phyloP scores from a whole-genome alignment of 2,329 filamentous ascomycete genomes.

The Hymenoscyphus infarciens region DNA sequence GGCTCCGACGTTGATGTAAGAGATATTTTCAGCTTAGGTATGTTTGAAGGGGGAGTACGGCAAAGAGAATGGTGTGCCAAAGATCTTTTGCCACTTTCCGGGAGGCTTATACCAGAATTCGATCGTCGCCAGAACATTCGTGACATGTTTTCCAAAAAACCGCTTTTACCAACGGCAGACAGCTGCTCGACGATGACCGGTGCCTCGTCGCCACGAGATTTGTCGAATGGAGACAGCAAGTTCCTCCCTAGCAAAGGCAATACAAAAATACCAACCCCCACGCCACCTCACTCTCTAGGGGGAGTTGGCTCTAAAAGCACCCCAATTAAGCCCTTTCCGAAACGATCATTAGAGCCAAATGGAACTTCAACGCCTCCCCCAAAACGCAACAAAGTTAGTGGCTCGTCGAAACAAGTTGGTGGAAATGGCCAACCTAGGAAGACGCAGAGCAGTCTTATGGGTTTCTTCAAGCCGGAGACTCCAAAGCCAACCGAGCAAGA shows the following conservation, averaged over 20 bases:
- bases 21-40: constrained; percentile 78
- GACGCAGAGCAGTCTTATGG: constrained; percentile 50
- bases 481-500: constrained; percentile 20
- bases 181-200: not conserved
- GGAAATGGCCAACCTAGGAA: constrained; percentile 48
- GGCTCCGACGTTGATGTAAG: constrained; percentile 51
- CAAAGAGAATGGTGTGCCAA: constrained; percentile 63
- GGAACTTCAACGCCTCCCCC: constrained; percentile 27
- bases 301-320: not conserved
- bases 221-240: not conserved
- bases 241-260: not conserved
- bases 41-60: constrained; percentile 66
- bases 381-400: constrained; percentile 50
- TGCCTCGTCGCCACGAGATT: not conserved
- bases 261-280: not conserved
- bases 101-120: constrained; percentile 83
- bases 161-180: constrained; percentile 19
- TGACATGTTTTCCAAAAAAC: constrained; percentile 79
- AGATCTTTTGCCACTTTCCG: constrained; percentile 70
- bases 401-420: constrained; percentile 17
- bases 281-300: not conserved
- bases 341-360: constrained; percentile 19
- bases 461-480: constrained; percentile 71
- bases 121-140: constrained; percentile 79
- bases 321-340: constrained; percentile 15